Evolutionary conservation across 2,329 filamentous ascomycete species (phyloP), one percentile per base, ranked within the genome.

Genomic region (Penicillium rolfsii): DNA sequence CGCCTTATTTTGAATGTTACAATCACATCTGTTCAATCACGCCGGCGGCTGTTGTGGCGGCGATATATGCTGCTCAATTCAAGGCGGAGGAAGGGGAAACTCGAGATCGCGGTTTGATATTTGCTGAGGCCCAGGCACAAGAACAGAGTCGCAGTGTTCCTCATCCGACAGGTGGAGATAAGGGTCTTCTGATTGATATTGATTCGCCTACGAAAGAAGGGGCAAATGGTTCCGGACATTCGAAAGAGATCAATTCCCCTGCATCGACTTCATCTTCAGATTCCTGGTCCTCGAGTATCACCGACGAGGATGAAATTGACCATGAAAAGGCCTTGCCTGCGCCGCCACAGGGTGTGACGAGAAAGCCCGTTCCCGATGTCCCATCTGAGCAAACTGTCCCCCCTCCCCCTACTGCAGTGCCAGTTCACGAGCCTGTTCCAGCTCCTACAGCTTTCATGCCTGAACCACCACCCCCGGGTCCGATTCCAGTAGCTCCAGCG

Each of bases 21-120:
- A 77, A 79, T 52, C 80, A 81, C 63, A 67, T 76, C 19, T 80
- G 78, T 55, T 77, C 75, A 0, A 70, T 77, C 19, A 77, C 75
- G 1, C 70, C 72, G 2, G 63, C 65, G 12, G 64, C 64, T 22
- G 62, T 63, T 35, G 58, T 66, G 58, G 55, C 56, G 5, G 43
- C 41, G 11, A 43, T 28, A n/a, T 45, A 36, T 66, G 45, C 55
- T 12, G 41, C 40, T 1, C 53, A 43, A 16, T 11, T 6, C 24
- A 16, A 55, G 19, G 41, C 4, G 4, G 49, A 40, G 9, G 22
- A n/a, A 1, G 63, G 56, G 6, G 58, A 40, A n/a, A 65, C 58
- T 40, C 43, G 61, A 9, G 62, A 61, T 57, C 66, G 66, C 9
- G 66, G 60, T 0, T 12, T 72, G 6, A 68, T 61, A 2, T 52